These are phyloP conservation scores for Gastrolobium bilobum DNA, from an alignment of 306 rosid genomes.

Conservation along the genomic window DNA sequence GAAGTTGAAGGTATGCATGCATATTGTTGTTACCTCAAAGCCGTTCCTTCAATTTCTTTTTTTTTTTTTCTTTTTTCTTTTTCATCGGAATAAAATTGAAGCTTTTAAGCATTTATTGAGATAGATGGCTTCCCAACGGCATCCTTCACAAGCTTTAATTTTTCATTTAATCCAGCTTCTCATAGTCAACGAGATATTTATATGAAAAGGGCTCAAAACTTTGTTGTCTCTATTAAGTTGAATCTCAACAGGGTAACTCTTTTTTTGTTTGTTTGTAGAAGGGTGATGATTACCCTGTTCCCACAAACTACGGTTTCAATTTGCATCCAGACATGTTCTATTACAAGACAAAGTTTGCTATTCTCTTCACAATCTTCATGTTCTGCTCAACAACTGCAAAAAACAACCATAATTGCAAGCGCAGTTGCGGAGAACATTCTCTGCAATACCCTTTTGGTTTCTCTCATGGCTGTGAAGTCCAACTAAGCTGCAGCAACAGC, in stretches of 20 bases:
- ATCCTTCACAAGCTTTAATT: constrained; percentile 53
- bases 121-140: constrained; percentile 76
- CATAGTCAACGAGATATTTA: constrained; percentile 8
- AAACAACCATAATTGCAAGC: constrained; percentile 4
- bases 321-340: constrained; percentile 53
- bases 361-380: constrained; percentile 48
- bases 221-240: not conserved
- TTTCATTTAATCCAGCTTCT: constrained; percentile 47
- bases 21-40: not conserved
- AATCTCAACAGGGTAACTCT: constrained; percentile 10
- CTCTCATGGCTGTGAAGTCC: constrained; percentile 54
- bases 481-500: constrained; percentile 46
- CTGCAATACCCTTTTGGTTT: constrained; percentile 80
- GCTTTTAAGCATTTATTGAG: constrained; percentile 66
- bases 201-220: not conserved
- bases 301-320: constrained; percentile 31
- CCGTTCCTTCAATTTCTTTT: not conserved
- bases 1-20: constrained; percentile 42
- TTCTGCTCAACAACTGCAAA: constrained; percentile 50
- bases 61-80: too few relatives aligned
- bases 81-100: not conserved
- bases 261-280: constrained; percentile 40
- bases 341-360: constrained; percentile 13
- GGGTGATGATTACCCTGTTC: constrained; percentile 52
- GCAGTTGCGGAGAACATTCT: constrained; percentile 49